Base-by-base conservation (phyloP, 345 rosid genomes). In the Gossypium herbaceum region DNA sequence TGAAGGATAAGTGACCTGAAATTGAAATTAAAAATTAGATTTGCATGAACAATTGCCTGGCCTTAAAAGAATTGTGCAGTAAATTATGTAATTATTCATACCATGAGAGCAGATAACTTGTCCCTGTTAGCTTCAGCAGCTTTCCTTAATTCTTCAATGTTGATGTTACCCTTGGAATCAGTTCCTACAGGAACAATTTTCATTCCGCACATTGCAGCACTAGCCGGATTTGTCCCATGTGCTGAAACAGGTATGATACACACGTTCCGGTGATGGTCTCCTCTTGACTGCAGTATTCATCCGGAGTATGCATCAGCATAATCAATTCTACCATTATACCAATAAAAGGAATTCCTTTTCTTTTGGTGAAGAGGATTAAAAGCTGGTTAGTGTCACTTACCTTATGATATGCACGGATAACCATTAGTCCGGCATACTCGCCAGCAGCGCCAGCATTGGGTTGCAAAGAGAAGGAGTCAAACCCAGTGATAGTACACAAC, bases 151-250 rank as follows among this genome's bases (percentile, higher is more conserved):
- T 96, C 97, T 78, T 84, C 92, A 62, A 96, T 89, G 86, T 92
- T 93, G 81, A 96, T 93, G 83, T 96, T 96, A 76, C 99, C 99
- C 87, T 92, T 93, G 73, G 97, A 89, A 84, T 93, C 98, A 76
- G 98, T 93, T 81, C 99, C 99, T 79, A 96, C 91, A 11, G 92
- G 62, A 74, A 96, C 87, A 76, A 96, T 96, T 81, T 96, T 96
- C 99, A 96, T 96, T 27, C 99, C 99, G 61, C 97, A 92, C 98
- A 93, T 93, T 44, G 99, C 97, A 84, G 99, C 99, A 84, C 92
- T 96, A 13, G 99, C 99, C 82, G 99, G 99, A 82, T 96, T 96
- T 79, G 98, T 96, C 62, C 98, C 98, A 64, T 96, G 99, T 68
- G 99, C 99, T 75, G 99, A 96, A 77, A 93, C 98, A 55, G 99